A percentile compares a stretch with the other conserved stretches of the same genome.
Evolutionary conservation across 441 rosid genomes (phyloP).

Genomic region (Populus hybrid): DNA sequence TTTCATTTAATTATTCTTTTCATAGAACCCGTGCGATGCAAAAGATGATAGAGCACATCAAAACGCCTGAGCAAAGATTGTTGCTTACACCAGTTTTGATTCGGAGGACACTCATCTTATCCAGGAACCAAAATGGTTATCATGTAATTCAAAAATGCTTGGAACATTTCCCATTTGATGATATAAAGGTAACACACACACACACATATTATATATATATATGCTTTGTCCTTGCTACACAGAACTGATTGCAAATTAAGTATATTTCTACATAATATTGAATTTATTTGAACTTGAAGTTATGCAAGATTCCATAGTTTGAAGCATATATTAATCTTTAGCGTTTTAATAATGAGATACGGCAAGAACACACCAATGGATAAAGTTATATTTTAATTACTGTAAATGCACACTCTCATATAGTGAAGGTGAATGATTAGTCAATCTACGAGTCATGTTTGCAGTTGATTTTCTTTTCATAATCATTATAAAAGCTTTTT

Average conservation of each 20-base stretch:
- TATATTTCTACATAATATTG: neutral
- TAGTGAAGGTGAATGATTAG: neutral
- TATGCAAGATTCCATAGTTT: neutral
- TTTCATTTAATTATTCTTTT: neutral
- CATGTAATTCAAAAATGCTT: conserved; percentile 40
- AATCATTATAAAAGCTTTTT: neutral
- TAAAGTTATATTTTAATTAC: too few relatives aligned
- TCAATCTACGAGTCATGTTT: neutral
- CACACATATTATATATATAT: too few relatives aligned
- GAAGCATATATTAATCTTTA: neutral
- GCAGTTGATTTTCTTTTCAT: neutral
- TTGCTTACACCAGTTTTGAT: conserved; percentile 26
- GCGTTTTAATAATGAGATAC: too few relatives aligned
- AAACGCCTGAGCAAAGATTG: conserved; percentile 15
- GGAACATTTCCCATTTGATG: conserved; percentile 24
- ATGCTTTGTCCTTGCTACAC: neutral
- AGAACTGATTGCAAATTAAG: neutral
- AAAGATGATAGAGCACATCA: conserved; percentile 29
- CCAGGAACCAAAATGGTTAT: conserved; percentile 29
- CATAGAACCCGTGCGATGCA: conserved; percentile 40
- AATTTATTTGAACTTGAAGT: too few relatives aligned
- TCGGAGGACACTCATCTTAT: conserved; percentile 17
- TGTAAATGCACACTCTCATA: neutral
- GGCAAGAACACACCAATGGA: too few relatives aligned
- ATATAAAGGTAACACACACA: neutral